Conservation (phyloP, 148 eudicot species). For the Cornus suecica region DNA sequence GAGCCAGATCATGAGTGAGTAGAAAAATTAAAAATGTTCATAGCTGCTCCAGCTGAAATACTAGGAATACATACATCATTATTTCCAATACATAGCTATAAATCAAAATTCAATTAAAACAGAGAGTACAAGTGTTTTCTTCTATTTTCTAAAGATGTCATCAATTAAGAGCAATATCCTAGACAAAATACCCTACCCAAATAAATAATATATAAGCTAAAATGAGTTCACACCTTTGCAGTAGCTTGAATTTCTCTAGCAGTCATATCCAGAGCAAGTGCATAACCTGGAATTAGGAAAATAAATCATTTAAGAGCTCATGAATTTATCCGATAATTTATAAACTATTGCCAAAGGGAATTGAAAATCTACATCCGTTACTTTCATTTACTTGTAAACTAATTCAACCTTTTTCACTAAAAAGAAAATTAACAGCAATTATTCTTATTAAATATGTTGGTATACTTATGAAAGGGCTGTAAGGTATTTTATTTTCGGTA, state of each 20-base stretch:
- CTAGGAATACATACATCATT: too few species aligned
- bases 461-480: too few species aligned
- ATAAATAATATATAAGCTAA: background rate
- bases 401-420: background rate
- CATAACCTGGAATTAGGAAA: slow-evolving; percentile 56
- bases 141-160: background rate
- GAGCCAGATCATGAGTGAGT: background rate
- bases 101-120: background rate
- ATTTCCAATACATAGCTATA: too few species aligned
- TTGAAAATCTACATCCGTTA: background rate
- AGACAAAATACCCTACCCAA: background rate
- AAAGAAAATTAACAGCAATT: background rate
- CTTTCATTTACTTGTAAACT: background rate
- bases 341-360: background rate
- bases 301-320: background rate
- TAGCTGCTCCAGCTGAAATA: too few species aligned
- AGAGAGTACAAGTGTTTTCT: background rate
- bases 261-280: slow-evolving; percentile 88
- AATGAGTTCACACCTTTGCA: slow-evolving; percentile 51
- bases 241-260: slow-evolving; percentile 82
- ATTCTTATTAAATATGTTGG: background rate
- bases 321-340: background rate
- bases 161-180: background rate
- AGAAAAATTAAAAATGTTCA: too few species aligned
- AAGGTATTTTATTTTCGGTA: too few species aligned